These are phyloP conservation scores for Arthrobotrys iridis DNA, from an alignment of 2,329 filamentous ascomycete genomes.

Conservation along the genomic window DNA sequence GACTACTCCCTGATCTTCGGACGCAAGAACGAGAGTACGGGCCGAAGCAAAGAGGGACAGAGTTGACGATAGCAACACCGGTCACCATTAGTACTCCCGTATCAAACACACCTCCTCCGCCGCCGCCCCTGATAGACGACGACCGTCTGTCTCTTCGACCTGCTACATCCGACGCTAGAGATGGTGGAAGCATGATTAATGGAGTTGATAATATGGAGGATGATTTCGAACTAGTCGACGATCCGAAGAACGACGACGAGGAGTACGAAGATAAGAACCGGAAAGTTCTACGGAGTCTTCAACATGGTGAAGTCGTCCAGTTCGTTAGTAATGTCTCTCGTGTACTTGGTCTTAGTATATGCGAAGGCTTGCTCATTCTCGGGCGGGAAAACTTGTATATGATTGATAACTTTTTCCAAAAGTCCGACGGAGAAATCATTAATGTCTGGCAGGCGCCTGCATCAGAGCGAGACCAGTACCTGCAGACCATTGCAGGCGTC, in stretches of 20 bases:
- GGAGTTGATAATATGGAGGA: constrained; percentile 71
- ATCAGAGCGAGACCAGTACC: constrained; percentile 93
- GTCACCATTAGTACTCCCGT: constrained; percentile 9
- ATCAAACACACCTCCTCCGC: constrained; percentile 52
- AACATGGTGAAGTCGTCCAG: constrained; percentile 89
- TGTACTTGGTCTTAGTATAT: constrained; percentile 90
- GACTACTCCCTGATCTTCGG: constrained; percentile 81
- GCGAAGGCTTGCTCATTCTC: constrained; percentile 90
- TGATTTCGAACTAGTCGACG: constrained; percentile 94
- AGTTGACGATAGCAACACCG: constrained; percentile 58
- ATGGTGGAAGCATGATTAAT: constrained; percentile 54
- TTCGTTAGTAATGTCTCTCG: constrained; percentile 95
- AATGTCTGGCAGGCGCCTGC: constrained; percentile 92
- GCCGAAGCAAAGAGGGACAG: constrained; percentile 77
- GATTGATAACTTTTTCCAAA: constrained; percentile 95
- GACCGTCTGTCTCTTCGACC: constrained; percentile 52
- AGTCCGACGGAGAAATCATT: constrained; percentile 93
- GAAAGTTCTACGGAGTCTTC: constrained; percentile 93
- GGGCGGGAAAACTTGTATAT: constrained; percentile 93
- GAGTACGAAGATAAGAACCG: constrained; percentile 97
- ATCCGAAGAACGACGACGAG: constrained; percentile 82
- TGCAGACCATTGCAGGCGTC: constrained; percentile 86
- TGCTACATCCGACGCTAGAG: constrained; percentile 40
- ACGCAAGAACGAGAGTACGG: constrained; percentile 78
- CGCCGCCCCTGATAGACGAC: constrained; percentile 57